These are phyloP conservation scores for Pharnaceum exiguum DNA, from an alignment of 148 eudicot species.

Conservation along the genomic window DNA sequence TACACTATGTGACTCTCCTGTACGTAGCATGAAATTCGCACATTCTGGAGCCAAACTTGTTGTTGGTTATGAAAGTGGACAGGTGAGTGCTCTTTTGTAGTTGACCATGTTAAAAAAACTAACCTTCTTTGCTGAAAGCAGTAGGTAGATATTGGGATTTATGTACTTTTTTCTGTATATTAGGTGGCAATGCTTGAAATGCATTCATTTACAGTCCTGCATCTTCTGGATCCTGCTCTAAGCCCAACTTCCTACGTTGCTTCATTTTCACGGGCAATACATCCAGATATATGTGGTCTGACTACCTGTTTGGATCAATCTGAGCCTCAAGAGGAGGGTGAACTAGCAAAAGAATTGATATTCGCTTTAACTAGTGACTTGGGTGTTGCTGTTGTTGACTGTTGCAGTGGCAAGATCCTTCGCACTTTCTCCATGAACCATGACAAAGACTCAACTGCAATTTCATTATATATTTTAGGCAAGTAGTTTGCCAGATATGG, in stretches of 20 bases:
- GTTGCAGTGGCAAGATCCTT: conserved; percentile 52
- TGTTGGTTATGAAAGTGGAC: conserved; percentile 71
- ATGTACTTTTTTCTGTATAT: conserved; percentile 17
- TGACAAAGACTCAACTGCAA: conserved; percentile 45
- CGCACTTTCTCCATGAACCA: conserved; percentile 35
- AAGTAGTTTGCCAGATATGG: conserved; percentile 26
- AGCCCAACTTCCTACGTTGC: conserved; percentile 46
- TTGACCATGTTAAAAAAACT: neutral
- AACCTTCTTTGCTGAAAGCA: neutral
- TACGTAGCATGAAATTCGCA: conserved; percentile 45
- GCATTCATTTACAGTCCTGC: conserved; percentile 52
- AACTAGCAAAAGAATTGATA: conserved; percentile 37
- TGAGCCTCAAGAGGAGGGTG: conserved; percentile 26
- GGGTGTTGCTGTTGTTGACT: conserved; percentile 43
- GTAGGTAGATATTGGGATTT: conserved; percentile 2
- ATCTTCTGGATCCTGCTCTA: conserved; percentile 48
- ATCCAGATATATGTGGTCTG: conserved; percentile 23
- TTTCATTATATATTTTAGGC: conserved; percentile 75
- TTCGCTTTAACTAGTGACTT: conserved; percentile 56
- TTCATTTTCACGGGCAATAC: conserved; percentile 42
- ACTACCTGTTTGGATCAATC: conserved; percentile 26
- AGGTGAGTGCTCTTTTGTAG: conserved; percentile 36
- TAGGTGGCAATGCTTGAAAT: conserved; percentile 80
- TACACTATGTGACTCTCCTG: conserved; percentile 61
- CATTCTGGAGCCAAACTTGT: conserved; percentile 62